Conservation (phyloP, 495 filamentous ascomycete species). For the Neurospora sp. region DNA sequence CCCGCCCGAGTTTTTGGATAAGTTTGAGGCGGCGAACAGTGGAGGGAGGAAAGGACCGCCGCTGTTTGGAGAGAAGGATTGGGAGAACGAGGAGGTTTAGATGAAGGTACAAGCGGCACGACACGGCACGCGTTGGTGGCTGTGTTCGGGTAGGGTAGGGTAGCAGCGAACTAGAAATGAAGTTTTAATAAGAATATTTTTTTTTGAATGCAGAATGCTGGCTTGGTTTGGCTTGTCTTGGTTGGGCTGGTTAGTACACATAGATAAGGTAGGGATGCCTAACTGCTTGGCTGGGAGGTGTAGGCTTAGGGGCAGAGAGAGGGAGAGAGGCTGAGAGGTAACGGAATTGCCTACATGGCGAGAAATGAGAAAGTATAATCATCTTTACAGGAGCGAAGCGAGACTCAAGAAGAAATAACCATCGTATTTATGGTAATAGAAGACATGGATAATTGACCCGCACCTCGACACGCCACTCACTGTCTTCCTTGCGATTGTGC, state of each 20-base stretch:
- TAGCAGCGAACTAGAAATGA: not conserved
- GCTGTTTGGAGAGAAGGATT: slow-evolving; percentile 38
- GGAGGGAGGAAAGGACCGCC: slow-evolving; percentile 21
- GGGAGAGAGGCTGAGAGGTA: not conserved
- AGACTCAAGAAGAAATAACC: not conserved
- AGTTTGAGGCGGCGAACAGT: slow-evolving; percentile 55
- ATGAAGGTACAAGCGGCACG: slow-evolving; percentile 17
- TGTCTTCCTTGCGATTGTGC: not conserved
- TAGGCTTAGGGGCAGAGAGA: not conserved
- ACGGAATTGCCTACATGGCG: not conserved
- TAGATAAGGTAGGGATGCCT: not conserved
- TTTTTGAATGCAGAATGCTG: not conserved
- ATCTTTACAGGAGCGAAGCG: not conserved
- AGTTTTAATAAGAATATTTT: not conserved
- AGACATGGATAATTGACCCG: not conserved
- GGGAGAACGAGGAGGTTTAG: slow-evolving; percentile 41
- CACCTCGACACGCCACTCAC: not conserved
- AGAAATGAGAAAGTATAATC: not conserved
- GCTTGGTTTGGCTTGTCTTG: not conserved
- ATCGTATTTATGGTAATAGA: not conserved
- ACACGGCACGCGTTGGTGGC: not conserved
- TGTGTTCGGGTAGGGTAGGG: not conserved
- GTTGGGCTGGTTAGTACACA: not conserved
- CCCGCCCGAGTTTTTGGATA: slow-evolving; percentile 84
- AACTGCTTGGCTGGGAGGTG: not conserved